Evolutionary conservation across 1,284 basidiomycete species (phyloP), one percentile per base, ranked within the genome.

Genomic region (Austropuccinia psidii): DNA sequence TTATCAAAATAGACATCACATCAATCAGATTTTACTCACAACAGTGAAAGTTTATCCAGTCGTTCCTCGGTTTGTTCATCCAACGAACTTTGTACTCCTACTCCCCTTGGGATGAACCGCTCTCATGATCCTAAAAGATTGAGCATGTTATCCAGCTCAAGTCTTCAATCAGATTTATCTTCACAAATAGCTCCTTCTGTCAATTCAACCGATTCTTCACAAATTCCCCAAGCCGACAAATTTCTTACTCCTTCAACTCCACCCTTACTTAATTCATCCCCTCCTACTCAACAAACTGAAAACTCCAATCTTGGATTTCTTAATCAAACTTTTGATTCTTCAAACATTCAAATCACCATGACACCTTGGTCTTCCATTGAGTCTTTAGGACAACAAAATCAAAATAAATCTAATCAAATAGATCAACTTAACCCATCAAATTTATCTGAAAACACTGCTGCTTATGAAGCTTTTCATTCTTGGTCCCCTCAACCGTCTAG

Each of bases 41-140:
- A n/a, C n/a, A n/a, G n/a, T n/a, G n/a, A n/a, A n/a, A n/a, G n/a
- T n/a, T n/a, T n/a, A 7, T 65, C 62, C 6, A 8, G 62, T 5
- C 62, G 45, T 9, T 65, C 43, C 19, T 49, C 43, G n/a, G 62
- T 47, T 19, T 65, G 62, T 39, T 65, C 62, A 19, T 65, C 62
- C 27, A 50, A 29, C 45, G 62, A 65, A 31, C 47, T 65, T 43
- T 65, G 45, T 29, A 65, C 62, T 6, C 62, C 62, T 2, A 65
- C 52, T 43, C 62, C 62, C 21, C 11, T 49, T 39, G 52, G 29
- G 21, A 65, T 47, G 5, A 39, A 31, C 11, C 43, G n/a, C 2
- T 19, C 43, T 9, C 21, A 35, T 24, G 45, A 65, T 1, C 52
- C 24, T 29, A 65, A 65, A 47, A 24, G 24, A 35, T 17, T 31